A percentile compares a stretch with the other conserved stretches of the same genome.
Evolutionary conservation across 495 filamentous ascomycete genomes (phyloP).

Genomic region (Talaromyces trachyspermus): DNA sequence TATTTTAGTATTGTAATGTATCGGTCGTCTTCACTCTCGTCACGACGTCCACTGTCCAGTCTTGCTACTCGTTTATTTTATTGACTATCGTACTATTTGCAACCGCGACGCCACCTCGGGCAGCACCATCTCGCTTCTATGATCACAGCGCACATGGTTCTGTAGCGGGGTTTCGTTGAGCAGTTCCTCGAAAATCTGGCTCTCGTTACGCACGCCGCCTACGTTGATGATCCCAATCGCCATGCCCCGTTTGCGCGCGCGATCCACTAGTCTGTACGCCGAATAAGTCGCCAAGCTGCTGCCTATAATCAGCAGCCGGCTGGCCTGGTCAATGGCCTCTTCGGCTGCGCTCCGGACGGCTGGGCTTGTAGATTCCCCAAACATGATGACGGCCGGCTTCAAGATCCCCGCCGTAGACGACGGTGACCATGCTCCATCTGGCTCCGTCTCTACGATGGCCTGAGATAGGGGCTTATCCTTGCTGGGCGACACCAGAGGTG

Average conservation of each 20-base stretch:
- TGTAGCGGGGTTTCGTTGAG: constrained; percentile 10
- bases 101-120: constrained; percentile 28
- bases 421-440: constrained; percentile 70
- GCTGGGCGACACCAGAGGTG: constrained; percentile 48
- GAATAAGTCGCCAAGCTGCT: constrained; percentile 92
- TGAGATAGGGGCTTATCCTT: constrained; percentile 48
- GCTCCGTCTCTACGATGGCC: constrained; percentile 67
- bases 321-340: constrained; percentile 66
- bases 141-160: constrained; percentile 31
- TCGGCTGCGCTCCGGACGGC: constrained; percentile 70
- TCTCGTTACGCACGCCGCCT: constrained; percentile 76
- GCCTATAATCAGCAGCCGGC: constrained; percentile 69
- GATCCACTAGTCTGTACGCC: constrained; percentile 81
- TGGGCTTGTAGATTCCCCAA: constrained; percentile 75
- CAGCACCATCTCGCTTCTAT: constrained; percentile 29
- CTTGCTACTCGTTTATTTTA: too few relatives aligned
- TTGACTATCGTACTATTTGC: constrained; percentile 6
- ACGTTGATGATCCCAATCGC: constrained; percentile 79
- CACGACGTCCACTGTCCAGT: too few relatives aligned
- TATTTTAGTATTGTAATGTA: too few relatives aligned
- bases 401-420: constrained; percentile 69
- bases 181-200: constrained; percentile 52
- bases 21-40: too few relatives aligned
- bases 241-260: constrained; percentile 73
- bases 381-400: constrained; percentile 92